A percentile compares a stretch with the other conserved stretches of the same genome.
Conservation (phyloP, 148 eudicot genomes). For the Amaranthus hypochondriacus region DNA sequence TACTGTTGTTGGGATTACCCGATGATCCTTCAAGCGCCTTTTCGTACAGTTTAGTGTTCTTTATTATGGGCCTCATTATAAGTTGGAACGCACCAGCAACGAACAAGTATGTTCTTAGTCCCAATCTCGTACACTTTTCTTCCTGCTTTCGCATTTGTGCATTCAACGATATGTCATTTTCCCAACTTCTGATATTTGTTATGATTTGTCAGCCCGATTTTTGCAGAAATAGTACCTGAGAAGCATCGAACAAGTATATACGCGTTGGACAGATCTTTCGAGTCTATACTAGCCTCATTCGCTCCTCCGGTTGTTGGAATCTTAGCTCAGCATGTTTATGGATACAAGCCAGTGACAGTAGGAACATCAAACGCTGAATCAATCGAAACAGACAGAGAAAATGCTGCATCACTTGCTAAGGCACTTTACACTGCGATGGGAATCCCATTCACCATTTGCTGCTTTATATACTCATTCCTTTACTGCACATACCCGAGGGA, state of each 20-base stretch:
- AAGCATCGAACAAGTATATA: slow-evolving; percentile 69
- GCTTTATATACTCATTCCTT: slow-evolving; percentile 64
- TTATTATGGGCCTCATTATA: slow-evolving; percentile 61
- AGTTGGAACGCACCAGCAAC: slow-evolving; percentile 84
- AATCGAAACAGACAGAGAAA: slow-evolving; percentile 59
- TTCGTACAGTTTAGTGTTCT: slow-evolving; percentile 53
- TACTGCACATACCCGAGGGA: slow-evolving; percentile 85
- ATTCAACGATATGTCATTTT: background rate
- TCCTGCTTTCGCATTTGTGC: background rate
- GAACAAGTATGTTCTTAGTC: slow-evolving; percentile 55
- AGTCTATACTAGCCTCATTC: slow-evolving; percentile 58
- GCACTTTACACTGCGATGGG: slow-evolving; percentile 72
- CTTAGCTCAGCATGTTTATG: slow-evolving; percentile 52
- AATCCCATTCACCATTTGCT: slow-evolving; percentile 62
- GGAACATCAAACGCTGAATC: slow-evolving; percentile 36
- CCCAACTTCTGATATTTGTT: background rate
- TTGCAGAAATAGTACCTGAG: slow-evolving; percentile 75
- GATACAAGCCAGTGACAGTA: slow-evolving; percentile 39
- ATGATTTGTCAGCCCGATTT: slow-evolving; percentile 47
- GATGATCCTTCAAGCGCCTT: slow-evolving; percentile 54
- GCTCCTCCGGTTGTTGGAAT: slow-evolving; percentile 68
- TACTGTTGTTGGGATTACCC: slow-evolving; percentile 59
- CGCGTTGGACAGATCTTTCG: slow-evolving; percentile 61
- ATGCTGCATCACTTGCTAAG: slow-evolving; percentile 74
- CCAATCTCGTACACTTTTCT: background rate